phyloP scores from a whole-genome alignment of 495 filamentous ascomycete genomes.

The Filosporella fistucella region DNA sequence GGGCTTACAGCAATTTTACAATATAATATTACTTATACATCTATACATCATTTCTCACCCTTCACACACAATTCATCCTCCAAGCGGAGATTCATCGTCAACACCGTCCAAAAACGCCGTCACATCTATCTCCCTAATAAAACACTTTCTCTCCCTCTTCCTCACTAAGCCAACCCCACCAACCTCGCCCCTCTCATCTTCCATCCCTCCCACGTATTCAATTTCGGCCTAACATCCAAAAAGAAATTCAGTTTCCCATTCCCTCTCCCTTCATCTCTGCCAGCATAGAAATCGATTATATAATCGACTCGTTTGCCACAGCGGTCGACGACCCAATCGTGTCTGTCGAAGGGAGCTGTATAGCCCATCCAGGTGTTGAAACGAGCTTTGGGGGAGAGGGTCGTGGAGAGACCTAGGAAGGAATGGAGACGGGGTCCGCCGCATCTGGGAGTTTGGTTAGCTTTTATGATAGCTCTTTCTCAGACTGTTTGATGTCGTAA shows the following conservation, averaged over 20 bases:
- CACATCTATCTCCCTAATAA: conserved; percentile 6
- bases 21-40: neutral
- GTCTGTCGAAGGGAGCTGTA: conserved; percentile 86
- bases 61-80: neutral
- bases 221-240: conserved; percentile 89
- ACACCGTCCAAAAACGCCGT: neutral
- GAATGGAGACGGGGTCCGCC: conserved; percentile 77
- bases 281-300: conserved; percentile 96
- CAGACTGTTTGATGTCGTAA: neutral
- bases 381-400: conserved; percentile 76
- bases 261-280: conserved; percentile 52
- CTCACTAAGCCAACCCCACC: conserved; percentile 48
- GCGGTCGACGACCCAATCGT: conserved; percentile 95
- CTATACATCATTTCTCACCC: conserved; percentile 3
- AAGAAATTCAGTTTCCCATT: conserved; percentile 79
- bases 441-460: conserved; percentile 42
- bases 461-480: neutral
- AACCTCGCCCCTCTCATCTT: conserved; percentile 71
- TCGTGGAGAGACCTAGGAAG: conserved; percentile 72
- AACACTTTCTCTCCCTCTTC: neutral
- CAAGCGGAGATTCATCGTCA: conserved; percentile 14
- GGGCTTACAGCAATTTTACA: neutral
- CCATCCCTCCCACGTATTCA: conserved; percentile 86
- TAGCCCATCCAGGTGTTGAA: conserved; percentile 81
- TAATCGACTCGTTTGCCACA: conserved; percentile 91